phyloP scores from a whole-genome alignment of 2,329 filamentous ascomycete genomes.

The Neofusicoccum parvum region DNA sequence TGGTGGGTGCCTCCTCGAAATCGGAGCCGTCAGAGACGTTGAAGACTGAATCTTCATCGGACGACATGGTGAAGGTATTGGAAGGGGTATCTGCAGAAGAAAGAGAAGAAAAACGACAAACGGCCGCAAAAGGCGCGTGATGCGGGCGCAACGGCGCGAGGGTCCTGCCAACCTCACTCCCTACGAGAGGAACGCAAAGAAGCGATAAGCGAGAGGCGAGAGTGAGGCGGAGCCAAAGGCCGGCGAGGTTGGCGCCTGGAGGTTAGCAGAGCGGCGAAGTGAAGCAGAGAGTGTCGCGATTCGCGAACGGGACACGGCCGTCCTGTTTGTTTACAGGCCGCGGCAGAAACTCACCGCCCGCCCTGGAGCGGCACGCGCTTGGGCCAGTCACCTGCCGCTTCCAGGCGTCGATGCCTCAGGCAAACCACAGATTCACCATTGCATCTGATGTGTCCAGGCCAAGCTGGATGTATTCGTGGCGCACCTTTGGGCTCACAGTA shows the following conservation, averaged over 20 bases:
- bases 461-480: no score
- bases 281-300: conserved; percentile 7
- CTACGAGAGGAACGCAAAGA: not conserved
- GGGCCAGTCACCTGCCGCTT: not conserved
- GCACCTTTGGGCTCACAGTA: no score
- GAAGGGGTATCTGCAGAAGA: conserved; percentile 5
- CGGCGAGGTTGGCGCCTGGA: not conserved
- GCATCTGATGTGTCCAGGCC: not conserved
- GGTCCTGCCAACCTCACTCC: not conserved
- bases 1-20: conserved; percentile 18
- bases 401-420: not conserved
- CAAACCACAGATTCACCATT: not conserved
- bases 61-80: conserved; percentile 6
- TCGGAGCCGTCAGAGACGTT: conserved; percentile 20
- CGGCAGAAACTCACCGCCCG: not conserved
- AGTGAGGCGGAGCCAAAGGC: not conserved
- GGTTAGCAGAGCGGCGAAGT: conserved; percentile 11
- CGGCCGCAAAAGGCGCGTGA: conserved; percentile 1
- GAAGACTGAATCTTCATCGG: conserved; percentile 33
- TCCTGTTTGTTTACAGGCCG: conserved; percentile 10
- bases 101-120: not conserved
- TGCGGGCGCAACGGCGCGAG: not conserved
- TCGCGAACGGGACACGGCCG: not conserved
- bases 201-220: not conserved
- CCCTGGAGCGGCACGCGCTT: not conserved